A percentile compares a stretch with the other conserved stretches of the same genome.
phyloP scores from a whole-genome alignment of 805 yeast genomes.

The Pichia pseudocactophila region DNA sequence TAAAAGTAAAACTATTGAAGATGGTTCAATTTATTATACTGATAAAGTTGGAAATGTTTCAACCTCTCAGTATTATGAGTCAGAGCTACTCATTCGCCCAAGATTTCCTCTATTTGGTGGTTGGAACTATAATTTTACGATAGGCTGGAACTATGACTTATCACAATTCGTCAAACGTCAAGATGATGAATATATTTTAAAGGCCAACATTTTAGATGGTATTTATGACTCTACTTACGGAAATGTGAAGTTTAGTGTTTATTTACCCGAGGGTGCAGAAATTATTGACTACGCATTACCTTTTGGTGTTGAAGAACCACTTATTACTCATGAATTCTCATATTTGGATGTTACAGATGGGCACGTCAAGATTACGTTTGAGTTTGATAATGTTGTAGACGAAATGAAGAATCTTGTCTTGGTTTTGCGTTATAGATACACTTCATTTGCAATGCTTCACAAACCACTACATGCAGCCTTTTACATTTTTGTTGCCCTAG shows the following conservation, averaged over 20 bases:
- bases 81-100: conserved; percentile 58
- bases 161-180: conserved; percentile 41
- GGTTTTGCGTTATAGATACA: conserved; percentile 53
- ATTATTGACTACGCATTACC: conserved; percentile 50
- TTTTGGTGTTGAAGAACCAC: conserved; percentile 29
- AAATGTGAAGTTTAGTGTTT: conserved; percentile 48
- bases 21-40: conserved; percentile 52
- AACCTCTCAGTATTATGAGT: conserved; percentile 44
- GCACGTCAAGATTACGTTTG: conserved; percentile 62
- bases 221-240: conserved; percentile 62
- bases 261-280: conserved; percentile 82
- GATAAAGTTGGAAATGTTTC: conserved; percentile 93
- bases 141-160: conserved; percentile 80
- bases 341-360: conserved; percentile 72
- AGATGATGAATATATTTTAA: conserved; percentile 45
- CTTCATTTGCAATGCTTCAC: conserved; percentile 40
- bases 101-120: conserved; percentile 94
- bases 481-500: conserved; percentile 50
- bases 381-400: conserved; percentile 56
- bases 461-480: conserved; percentile 64
- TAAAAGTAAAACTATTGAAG: conserved; percentile 35
- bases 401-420: conserved; percentile 51
- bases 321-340: conserved; percentile 31
- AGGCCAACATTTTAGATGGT: conserved; percentile 67
- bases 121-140: conserved; percentile 90